Evolutionary conservation across 2,329 filamentous ascomycete genomes (phyloP).

Genomic region (Penicillium aurantiogriseum): DNA sequence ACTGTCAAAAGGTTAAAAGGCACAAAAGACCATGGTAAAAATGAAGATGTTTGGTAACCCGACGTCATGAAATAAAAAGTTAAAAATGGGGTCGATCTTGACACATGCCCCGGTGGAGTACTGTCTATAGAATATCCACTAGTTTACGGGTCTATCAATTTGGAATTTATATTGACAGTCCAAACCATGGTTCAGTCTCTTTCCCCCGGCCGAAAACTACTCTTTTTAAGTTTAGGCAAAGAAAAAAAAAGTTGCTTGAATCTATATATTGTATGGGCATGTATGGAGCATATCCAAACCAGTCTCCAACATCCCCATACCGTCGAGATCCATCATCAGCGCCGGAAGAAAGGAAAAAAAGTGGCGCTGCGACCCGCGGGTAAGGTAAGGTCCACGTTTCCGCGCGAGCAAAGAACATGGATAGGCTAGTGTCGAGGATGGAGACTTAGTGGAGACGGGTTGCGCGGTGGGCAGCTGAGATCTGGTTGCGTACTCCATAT

Average conservation of each 20-base stretch:
- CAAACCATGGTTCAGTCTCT: background rate
- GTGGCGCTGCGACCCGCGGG: conserved; percentile 11
- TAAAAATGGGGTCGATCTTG: conserved; percentile 12
- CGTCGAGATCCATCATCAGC: conserved; percentile 2
- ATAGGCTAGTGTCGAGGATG: conserved; percentile 3
- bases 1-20: conserved; percentile 11
- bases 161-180: background rate
- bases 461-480: conserved; percentile 6
- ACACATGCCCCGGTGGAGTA: background rate
- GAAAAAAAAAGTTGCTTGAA: background rate
- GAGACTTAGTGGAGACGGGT: conserved; percentile 1
- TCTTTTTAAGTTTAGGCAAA: background rate
- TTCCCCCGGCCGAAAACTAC: background rate
- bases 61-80: conserved; percentile 15
- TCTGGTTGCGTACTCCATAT: background rate
- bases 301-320: background rate
- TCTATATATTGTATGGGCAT: background rate
- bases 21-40: background rate
- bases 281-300: background rate
- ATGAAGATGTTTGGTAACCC: background rate
- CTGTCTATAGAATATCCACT: background rate
- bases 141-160: conserved; percentile 15
- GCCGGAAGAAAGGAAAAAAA: conserved; percentile 2
- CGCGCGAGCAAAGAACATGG: conserved; percentile 19
- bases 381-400: conserved; percentile 22